A percentile compares a stretch with the other conserved stretches of the same genome.
Conservation (phyloP, 768 basidiomycete genomes). For the Crucibulum laeve region DNA sequence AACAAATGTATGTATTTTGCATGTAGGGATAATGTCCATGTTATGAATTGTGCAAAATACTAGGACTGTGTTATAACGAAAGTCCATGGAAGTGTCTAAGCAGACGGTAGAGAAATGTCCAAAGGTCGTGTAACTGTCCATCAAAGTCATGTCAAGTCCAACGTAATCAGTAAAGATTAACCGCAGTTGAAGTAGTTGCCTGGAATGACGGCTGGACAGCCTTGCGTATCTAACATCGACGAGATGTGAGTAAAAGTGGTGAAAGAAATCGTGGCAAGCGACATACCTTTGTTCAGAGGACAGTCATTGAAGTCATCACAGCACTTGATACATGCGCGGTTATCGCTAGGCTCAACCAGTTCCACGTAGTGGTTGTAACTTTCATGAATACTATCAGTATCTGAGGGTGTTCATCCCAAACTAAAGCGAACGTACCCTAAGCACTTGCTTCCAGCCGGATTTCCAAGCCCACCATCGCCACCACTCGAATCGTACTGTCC, state of each 20-base stretch:
- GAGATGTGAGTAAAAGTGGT: background rate
- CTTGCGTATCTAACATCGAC: constrained; percentile 34
- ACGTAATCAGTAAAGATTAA: too few relatives aligned
- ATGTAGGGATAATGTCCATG: too few relatives aligned
- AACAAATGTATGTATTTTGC: too few relatives aligned
- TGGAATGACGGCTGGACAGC: constrained; percentile 47
- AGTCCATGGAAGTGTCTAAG: too few relatives aligned
- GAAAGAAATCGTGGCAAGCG: background rate
- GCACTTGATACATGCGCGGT: constrained; percentile 54
- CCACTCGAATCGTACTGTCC: constrained; percentile 61
- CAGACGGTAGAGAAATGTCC: too few relatives aligned
- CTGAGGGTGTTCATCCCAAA: background rate
- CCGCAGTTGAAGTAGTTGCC: constrained; percentile 54
- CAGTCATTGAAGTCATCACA: constrained; percentile 53
- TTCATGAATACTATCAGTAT: background rate
- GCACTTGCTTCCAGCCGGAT: constrained; percentile 48
- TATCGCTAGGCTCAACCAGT: constrained; percentile 46
- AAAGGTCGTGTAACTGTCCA: too few relatives aligned
- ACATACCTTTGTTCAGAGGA: constrained; percentile 42
- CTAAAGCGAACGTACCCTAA: constrained; percentile 32
- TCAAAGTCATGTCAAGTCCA: too few relatives aligned
- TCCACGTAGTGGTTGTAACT: constrained; percentile 61
- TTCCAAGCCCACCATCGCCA: constrained; percentile 43
- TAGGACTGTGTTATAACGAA: too few relatives aligned
- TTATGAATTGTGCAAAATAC: too few relatives aligned